Evolutionary conservation across 768 basidiomycete species (phyloP), one percentile per base, ranked within the genome.

Genomic region (Xerocomellus amylosporus): DNA sequence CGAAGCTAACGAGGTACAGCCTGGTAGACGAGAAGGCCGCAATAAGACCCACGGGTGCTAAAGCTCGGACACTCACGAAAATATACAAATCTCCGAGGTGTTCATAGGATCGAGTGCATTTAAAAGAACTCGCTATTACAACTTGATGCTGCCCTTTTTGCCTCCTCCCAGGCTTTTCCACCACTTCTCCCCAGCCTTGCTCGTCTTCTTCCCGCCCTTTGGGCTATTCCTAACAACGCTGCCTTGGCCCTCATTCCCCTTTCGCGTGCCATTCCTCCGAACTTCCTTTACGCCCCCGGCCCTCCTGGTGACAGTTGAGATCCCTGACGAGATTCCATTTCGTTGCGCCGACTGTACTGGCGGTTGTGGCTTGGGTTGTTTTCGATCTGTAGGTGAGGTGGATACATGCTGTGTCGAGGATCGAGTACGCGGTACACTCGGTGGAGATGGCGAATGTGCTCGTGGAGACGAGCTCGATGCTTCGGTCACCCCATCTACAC

Each of bases 301-400:
- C 33, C 69, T 73, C 46, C 70, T 74, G 8, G 79, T 70, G 28
- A 85, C 67, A 0, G 79, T 83, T 14, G 79, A 79, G 46, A 86
- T 63, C 3, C 85, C 84, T 0, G 84, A 86, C 54, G 85, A 86
- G 15, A 88, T 74, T 8, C 85, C 84, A 56, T 83, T 85, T 56
- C 78, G 72, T 15, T 44, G 22, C 13, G 19, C 13, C 15, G 34
- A 24, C 13, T 14, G 8, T 17, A 20, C 15, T 24, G 51, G 61
- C 30, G 14, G 51, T 41, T 28, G 31, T 3, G 47, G n/a, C 20
- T 4, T 20, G 17, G 31, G 17, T 22, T 26, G 43, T 26, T 44
- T 54, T 26, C 2, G 36, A 19, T 14, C 6, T 13, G 19, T 36
- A 13, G 34, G 20, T 28, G 19, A 26, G 19, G 20, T 37, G 22